Conservation (phyloP, 306 rosid genomes). For the Gastrolobium villosum region DNA sequence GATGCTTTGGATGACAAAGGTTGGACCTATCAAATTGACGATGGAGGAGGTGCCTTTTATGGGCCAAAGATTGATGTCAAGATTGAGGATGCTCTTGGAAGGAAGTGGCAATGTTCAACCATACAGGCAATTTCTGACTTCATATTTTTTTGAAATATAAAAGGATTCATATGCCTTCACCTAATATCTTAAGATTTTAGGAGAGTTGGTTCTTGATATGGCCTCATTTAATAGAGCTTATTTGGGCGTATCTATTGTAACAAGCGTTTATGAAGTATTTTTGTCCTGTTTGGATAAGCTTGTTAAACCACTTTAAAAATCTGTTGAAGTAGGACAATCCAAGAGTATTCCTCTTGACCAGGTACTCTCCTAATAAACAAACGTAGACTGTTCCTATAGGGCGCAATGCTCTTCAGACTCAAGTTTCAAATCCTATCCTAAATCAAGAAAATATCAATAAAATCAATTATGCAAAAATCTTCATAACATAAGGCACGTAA, state of each 20-base stretch:
- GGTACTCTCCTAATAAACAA: no score
- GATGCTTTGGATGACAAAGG: conserved; percentile 95
- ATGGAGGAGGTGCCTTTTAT: conserved; percentile 98
- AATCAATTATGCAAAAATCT: no score
- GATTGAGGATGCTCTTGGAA: conserved; percentile 99
- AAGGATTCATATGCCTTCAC: not conserved
- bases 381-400: no score
- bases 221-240: conserved; percentile 27
- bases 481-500: no score
- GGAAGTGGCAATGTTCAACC: conserved; percentile 99
- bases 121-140: conserved; percentile 75
- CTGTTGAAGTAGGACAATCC: no score
- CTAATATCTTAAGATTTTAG: not conserved
- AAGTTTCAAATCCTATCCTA: no score
- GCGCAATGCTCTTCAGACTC: no score
- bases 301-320: not conserved
- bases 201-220: conserved; percentile 18
- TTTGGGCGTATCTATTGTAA: not conserved
- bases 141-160: conserved; percentile 33
- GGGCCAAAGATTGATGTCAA: conserved; percentile 99
- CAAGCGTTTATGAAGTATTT: not conserved
- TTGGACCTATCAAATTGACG: conserved; percentile 91
- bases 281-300: not conserved
- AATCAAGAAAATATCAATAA: no score
- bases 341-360: no score